Base-by-base conservation (phyloP, 2,329 filamentous ascomycete genomes). In the Phaeoacremonium minimum region DNA sequence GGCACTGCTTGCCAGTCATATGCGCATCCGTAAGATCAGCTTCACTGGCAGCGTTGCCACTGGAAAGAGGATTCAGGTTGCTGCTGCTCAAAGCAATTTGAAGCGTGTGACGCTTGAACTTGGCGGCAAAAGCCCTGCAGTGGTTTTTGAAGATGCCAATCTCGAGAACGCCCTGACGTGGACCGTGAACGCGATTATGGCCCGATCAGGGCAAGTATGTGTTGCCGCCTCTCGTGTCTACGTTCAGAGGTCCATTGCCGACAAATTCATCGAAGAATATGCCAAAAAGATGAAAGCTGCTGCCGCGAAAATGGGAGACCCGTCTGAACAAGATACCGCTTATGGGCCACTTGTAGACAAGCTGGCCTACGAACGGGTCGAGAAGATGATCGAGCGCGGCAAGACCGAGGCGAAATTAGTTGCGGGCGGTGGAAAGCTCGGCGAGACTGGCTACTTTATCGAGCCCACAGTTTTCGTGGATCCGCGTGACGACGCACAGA, bases 141-240 rank as follows among this genome's bases (percentile, higher is more conserved):
- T 85, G 29, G 66, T 85, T 35, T 71, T 84, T 6, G 75, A 77
- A 3, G 80, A 84, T 46, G 77, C 75, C 6, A 71, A 81, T 37
- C 49, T 85, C 18, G 75, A 81, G 15, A 70, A 68, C 45, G 80
- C 80, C n/a, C 77, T 48, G 7, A 44, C 19, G 19, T 56, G 20
- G 20, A 26, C 20, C 12, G 52, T 52, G 17, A 53, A 55, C 37
- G 49, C 60, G 11, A 57, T 87, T 69, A 81, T 85, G 64, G 78
- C 77, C 38, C 86, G 87, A 48, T 79, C 79, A 0, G 83, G 84
- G 14, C 84, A 88, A 56, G 80, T 87, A 32, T 88, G 84, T 65
- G 85, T 83, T 20, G 86, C 86, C 45, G 82, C 81, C 6, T 85
- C 81, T 1, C 66, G 83, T 4, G 80, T 87, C 7, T 86, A 86